Evolutionary conservation across 1,284 basidiomycete genomes (phyloP).

Genomic region (Heterobasidion irregulare): DNA sequence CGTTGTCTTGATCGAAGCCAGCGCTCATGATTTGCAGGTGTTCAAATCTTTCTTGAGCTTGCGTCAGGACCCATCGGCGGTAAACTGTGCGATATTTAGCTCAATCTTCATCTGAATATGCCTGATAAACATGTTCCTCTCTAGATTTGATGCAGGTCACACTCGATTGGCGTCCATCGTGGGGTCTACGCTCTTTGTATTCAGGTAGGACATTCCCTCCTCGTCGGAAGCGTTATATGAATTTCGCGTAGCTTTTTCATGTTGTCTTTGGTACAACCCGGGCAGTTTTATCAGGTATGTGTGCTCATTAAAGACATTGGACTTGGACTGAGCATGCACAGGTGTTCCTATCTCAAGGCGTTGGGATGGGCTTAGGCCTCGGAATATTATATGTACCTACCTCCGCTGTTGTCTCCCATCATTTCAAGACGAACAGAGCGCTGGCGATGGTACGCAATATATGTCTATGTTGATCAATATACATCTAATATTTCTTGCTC

Average conservation of each 20-base stretch:
- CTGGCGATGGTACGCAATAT: neutral
- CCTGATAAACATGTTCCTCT: neutral
- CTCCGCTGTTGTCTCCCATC: conserved; percentile 9
- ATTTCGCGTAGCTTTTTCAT: conserved; percentile 12
- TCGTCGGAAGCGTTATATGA: neutral
- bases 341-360: conserved; percentile 14
- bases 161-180: conserved; percentile 7
- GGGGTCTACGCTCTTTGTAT: conserved; percentile 12
- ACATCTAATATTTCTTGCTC: neutral
- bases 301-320: neutral
- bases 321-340: neutral
- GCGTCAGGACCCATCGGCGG: neutral
- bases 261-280: conserved; percentile 10
- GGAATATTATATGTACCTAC: conserved; percentile 13
- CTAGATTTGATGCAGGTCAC: conserved; percentile 13
- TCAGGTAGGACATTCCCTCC: conserved; percentile 8
- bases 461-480: neutral
- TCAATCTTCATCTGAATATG: neutral
- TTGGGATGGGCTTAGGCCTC: conserved; percentile 13
- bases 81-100: neutral
- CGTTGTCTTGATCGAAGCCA: neutral
- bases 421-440: conserved; percentile 3
- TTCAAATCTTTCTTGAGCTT: neutral
- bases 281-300: conserved; percentile 11
- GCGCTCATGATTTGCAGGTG: conserved; percentile 2